phyloP scores from a whole-genome alignment of 495 filamentous ascomycete genomes.

The Paragyromitra xinjiangensis region DNA sequence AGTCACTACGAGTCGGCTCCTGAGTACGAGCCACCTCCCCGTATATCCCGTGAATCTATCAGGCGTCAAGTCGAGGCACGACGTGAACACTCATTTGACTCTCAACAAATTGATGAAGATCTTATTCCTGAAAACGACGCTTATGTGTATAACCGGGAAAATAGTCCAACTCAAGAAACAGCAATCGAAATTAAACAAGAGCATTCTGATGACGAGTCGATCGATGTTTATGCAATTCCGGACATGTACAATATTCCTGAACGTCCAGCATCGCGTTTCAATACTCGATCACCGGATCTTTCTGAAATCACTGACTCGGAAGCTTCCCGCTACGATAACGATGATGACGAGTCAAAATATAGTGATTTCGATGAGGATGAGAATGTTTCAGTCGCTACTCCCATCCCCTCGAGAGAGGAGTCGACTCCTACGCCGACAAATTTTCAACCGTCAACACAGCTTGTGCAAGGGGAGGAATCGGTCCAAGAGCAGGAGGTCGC shows the following conservation, averaged over 20 bases:
- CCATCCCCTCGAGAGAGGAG: constrained; percentile 56
- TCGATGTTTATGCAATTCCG: constrained; percentile 77
- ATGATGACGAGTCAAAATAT: constrained; percentile 63
- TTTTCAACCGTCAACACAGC: constrained; percentile 27
- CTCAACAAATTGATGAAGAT: constrained; percentile 59
- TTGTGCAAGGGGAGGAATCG: constrained; percentile 37
- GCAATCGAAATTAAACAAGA: constrained; percentile 73
- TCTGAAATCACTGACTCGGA: constrained; percentile 53
- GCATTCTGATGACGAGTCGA: constrained; percentile 66
- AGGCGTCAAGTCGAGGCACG: constrained; percentile 83
- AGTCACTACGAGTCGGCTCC: constrained; percentile 60
- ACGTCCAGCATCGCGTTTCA: constrained; percentile 55
- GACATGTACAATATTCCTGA: constrained; percentile 64
- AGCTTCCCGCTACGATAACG: constrained; percentile 61
- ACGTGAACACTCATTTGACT: constrained; percentile 63
- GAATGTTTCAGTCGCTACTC: constrained; percentile 26
- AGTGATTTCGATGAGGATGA: constrained; percentile 61
- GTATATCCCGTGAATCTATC: constrained; percentile 92
- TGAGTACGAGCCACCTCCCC: constrained; percentile 67
- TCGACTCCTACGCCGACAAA: constrained; percentile 58
- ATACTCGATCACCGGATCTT: constrained; percentile 53
- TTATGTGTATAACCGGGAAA: constrained; percentile 59
- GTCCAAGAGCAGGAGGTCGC: constrained; percentile 34
- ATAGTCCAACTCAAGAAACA: constrained; percentile 60
- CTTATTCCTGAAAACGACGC: constrained; percentile 60